Conservation (phyloP, 768 basidiomycete genomes). For the Phylloporus sp. region DNA sequence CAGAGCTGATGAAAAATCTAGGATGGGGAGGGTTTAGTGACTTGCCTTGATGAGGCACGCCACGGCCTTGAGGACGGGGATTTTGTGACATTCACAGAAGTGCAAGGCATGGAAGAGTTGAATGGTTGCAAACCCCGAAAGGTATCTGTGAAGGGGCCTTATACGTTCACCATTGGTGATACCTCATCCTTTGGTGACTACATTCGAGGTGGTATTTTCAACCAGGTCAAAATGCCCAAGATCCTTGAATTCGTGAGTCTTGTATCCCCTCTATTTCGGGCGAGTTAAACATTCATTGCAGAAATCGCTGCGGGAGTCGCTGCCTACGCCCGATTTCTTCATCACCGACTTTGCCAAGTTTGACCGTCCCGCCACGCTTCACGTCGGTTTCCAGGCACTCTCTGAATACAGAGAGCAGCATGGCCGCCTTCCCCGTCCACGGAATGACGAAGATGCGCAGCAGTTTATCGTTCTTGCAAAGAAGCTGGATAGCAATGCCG, state of each 20-base stretch:
- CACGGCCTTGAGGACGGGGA: conserved; percentile 99
- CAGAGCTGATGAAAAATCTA: conserved; percentile 26
- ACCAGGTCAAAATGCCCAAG: conserved; percentile 99
- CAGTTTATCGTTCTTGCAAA: conserved; percentile 71
- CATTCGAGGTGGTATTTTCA: conserved; percentile 87
- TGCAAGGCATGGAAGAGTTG: conserved; percentile 90
- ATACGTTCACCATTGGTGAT: conserved; percentile 95
- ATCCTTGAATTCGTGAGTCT: conserved; percentile 82
- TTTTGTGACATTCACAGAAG: conserved; percentile 93
- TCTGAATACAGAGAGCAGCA: conserved; percentile 66
- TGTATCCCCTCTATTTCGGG: background rate
- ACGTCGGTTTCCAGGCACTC: conserved; percentile 92
- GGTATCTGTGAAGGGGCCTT: conserved; percentile 91
- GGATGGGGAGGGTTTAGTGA: conserved; percentile 89
- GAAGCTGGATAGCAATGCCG: conserved; percentile 65
- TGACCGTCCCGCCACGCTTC: conserved; percentile 85
- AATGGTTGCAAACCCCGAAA: conserved; percentile 92
- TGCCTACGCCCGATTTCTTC: conserved; percentile 78
- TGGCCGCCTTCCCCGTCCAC: conserved; percentile 71
- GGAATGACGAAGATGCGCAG: conserved; percentile 76
- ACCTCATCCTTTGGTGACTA: conserved; percentile 75
- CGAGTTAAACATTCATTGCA: conserved; percentile 29
- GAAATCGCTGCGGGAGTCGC: conserved; percentile 91
- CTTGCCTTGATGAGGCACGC: conserved; percentile 93
- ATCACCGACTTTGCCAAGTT: conserved; percentile 98